A percentile compares a stretch with the other conserved stretches of the same genome.
These are phyloP conservation scores for Mortierella sp. DNA, from an alignment of 371 early-diverging fungal species.

Conservation along the genomic window DNA sequence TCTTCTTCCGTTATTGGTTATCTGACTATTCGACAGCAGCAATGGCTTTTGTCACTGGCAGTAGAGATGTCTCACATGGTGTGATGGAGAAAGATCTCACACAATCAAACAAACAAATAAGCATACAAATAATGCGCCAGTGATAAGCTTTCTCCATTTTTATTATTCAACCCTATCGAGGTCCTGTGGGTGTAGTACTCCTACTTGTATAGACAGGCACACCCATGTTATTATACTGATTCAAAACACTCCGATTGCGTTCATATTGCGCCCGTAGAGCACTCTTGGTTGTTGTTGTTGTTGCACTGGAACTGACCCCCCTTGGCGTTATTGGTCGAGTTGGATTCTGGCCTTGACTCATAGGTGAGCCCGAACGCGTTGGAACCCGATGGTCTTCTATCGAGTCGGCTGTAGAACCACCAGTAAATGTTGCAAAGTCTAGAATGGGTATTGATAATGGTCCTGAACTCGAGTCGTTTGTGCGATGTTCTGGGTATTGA, in stretches of 20 bases:
- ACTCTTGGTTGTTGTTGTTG: conserved; percentile 21
- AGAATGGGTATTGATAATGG: conserved; percentile 38
- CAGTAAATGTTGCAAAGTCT: conserved; percentile 54
- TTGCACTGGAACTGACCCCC: conserved; percentile 16
- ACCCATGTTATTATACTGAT: conserved; percentile 36
- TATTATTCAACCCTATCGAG: background rate
- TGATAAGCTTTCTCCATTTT: background rate
- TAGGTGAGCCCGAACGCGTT: conserved; percentile 3
- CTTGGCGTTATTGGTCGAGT: conserved; percentile 24
- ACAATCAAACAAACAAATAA: too few species aligned
- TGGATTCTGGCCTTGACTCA: background rate
- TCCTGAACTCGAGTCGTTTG: conserved; percentile 4
- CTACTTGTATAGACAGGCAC: conserved; percentile 34
- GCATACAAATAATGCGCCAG: too few species aligned
- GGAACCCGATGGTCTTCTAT: background rate
- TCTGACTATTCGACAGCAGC: too few species aligned
- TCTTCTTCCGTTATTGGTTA: background rate
- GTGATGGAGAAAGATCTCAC: too few species aligned
- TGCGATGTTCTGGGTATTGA: background rate
- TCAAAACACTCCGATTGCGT: conserved; percentile 33
- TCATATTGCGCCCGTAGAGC: conserved; percentile 44
- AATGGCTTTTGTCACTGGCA: too few species aligned
- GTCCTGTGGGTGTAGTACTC: conserved; percentile 9
- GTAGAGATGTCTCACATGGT: too few species aligned
- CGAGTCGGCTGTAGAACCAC: conserved; percentile 1